A percentile compares a stretch with the other conserved stretches of the same genome.
These are phyloP conservation scores for Hysterangium stoloniferum DNA, from an alignment of 768 basidiomycete genomes.

Conservation along the genomic window DNA sequence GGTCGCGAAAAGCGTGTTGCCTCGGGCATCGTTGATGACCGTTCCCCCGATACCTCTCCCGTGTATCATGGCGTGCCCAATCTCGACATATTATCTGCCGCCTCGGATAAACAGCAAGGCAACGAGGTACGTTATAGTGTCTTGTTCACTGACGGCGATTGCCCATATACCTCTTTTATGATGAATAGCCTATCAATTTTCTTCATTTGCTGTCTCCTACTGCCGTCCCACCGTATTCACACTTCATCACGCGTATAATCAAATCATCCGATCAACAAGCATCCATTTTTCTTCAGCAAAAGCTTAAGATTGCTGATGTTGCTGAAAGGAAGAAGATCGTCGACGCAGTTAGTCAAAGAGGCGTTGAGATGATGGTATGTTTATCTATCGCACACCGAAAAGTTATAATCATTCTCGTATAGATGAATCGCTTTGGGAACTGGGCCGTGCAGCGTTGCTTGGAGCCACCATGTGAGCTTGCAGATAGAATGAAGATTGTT, in stretches of 20 bases:
- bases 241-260: conserved; percentile 80
- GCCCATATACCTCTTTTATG: conserved; percentile 1
- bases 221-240: conserved; percentile 73
- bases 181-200: conserved; percentile 75
- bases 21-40: conserved; percentile 1
- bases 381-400: background rate
- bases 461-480: conserved; percentile 65
- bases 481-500: conserved; percentile 76
- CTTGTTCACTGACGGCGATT: background rate
- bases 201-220: conserved; percentile 79
- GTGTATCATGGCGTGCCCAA: conserved; percentile 23
- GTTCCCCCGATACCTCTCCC: conserved; percentile 5
- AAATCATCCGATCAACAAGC: conserved; percentile 88
- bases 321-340: conserved; percentile 78
- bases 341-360: conserved; percentile 75
- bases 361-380: conserved; percentile 81
- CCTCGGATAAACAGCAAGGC: conserved; percentile 44
- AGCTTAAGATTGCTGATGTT: conserved; percentile 76
- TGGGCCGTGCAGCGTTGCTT: conserved; percentile 88
- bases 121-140: conserved; percentile 17
- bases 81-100: conserved; percentile 18
- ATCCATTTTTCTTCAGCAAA: conserved; percentile 85
- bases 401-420: background rate
- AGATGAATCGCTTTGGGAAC: conserved; percentile 65
- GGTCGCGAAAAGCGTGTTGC: conserved; percentile 4